Percentiles rank a stretch among this genome's conserved stretches.
Conservation (phyloP, 2,329 filamentous ascomycete species). For the Bretziella fagacearum region DNA sequence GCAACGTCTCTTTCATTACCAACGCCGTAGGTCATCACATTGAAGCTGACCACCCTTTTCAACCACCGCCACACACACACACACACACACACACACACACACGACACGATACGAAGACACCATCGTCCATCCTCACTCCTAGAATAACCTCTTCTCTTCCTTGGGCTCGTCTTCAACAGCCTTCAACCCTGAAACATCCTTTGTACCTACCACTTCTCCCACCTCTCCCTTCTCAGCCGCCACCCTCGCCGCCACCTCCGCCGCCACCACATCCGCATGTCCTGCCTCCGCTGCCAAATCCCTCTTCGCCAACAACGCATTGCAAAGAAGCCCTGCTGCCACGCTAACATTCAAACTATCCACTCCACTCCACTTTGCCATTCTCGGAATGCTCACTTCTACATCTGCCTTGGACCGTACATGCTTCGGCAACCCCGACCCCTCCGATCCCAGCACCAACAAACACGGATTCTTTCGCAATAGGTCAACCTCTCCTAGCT, state of each 20-base stretch:
- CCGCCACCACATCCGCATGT: background rate
- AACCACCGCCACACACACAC: no score
- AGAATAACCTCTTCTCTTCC: background rate
- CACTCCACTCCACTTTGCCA: conserved; percentile 37
- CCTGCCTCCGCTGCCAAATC: background rate
- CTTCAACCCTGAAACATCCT: background rate
- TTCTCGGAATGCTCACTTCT: conserved; percentile 47
- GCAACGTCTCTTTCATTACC: no score
- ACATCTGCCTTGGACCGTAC: conserved; percentile 50
- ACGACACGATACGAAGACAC: no score
- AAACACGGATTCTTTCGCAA: conserved; percentile 49
- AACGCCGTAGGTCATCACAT: no score
- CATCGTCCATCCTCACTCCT: no score
- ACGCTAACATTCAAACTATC: conserved; percentile 93
- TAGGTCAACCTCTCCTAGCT: conserved; percentile 27
- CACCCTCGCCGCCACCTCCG: background rate
- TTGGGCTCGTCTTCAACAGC: background rate
- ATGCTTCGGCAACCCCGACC: conserved; percentile 48
- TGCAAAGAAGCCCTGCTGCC: conserved; percentile 60
- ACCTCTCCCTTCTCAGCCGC: background rate
- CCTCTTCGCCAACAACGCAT: conserved; percentile 33
- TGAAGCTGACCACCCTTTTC: no score
- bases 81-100: no score
- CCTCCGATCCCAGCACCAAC: conserved; percentile 70
- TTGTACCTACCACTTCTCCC: background rate